Percentiles rank a stretch among this genome's conserved stretches.
Conservation (phyloP, 371 early-diverging fungal species). For the Mucor irregularis region DNA sequence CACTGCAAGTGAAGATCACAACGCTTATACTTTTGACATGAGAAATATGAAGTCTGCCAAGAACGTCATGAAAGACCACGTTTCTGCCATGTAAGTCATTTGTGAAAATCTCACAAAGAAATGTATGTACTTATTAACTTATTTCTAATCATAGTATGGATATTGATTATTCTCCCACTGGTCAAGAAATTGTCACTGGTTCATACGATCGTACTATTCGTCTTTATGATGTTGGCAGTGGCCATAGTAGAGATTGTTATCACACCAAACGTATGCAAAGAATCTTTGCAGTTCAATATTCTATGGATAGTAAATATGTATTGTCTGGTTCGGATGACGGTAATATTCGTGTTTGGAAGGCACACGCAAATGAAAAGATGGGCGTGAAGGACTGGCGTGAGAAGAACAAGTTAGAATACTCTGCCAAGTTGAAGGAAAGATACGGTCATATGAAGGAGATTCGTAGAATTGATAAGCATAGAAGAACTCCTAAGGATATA, state of each 20-base stretch:
- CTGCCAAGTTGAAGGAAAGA: conserved; percentile 89
- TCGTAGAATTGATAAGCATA: conserved; percentile 83
- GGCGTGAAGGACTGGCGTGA: conserved; percentile 83
- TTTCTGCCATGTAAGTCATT: conserved; percentile 86
- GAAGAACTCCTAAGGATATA: conserved; percentile 84
- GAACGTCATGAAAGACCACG: conserved; percentile 93
- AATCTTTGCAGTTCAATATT: conserved; percentile 87
- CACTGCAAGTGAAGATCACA: conserved; percentile 94
- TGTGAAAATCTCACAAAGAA: not conserved
- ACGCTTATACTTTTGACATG: conserved; percentile 96
- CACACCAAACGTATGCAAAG: conserved; percentile 99
- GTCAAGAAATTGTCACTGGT: conserved; percentile 95
- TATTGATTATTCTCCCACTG: conserved; percentile 98
- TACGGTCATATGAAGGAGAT: conserved; percentile 95
- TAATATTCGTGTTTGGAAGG: conserved; percentile 98
- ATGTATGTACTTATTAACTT: too few relatives aligned
- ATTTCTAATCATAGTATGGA: conserved; percentile 88
- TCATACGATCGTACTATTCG: conserved; percentile 96
- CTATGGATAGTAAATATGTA: conserved; percentile 96
- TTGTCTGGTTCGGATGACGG: conserved; percentile 98
- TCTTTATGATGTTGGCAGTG: conserved; percentile 80
- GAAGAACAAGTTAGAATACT: conserved; percentile 79
- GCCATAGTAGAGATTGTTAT: conserved; percentile 94
- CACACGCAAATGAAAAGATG: conserved; percentile 87
- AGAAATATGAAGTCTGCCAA: conserved; percentile 83